Evolutionary conservation across 2,329 filamentous ascomycete genomes (phyloP).

Genomic region (Nemania sp.): DNA sequence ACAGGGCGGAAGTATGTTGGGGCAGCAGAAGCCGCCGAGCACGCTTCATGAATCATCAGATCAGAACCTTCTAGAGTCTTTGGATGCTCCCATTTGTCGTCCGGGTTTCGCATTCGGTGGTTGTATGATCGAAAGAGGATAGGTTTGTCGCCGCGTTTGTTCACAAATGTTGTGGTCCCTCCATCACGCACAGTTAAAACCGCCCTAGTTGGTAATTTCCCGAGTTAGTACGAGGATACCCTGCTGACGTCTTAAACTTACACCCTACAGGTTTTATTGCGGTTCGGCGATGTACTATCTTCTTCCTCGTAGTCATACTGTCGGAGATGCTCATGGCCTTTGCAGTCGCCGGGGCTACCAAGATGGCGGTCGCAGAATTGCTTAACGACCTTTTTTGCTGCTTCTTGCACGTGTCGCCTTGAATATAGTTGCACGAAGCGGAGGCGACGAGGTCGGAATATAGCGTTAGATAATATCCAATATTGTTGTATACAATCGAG

Average conservation of each 20-base stretch:
- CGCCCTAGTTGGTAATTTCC: background rate
- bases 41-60: background rate
- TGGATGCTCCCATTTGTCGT: background rate
- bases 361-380: background rate
- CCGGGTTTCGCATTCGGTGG: background rate
- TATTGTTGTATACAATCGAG: background rate
- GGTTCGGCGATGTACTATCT: background rate
- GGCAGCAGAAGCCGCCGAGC: constrained; percentile 2
- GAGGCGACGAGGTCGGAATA: background rate
- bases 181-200: background rate
- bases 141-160: background rate
- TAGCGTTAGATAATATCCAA: background rate
- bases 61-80: background rate
- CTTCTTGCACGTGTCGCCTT: background rate
- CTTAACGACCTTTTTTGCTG: background rate
- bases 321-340: background rate
- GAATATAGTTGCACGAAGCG: background rate
- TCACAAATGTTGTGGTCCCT: background rate
- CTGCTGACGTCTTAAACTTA: background rate
- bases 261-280: background rate
- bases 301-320: background rate
- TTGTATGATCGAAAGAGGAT: background rate
- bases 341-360: background rate
- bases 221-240: background rate
- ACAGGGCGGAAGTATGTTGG: constrained; percentile 3